Base-by-base conservation (phyloP, 371 early-diverging fungal species). In the Apophysomyces sp. region DNA sequence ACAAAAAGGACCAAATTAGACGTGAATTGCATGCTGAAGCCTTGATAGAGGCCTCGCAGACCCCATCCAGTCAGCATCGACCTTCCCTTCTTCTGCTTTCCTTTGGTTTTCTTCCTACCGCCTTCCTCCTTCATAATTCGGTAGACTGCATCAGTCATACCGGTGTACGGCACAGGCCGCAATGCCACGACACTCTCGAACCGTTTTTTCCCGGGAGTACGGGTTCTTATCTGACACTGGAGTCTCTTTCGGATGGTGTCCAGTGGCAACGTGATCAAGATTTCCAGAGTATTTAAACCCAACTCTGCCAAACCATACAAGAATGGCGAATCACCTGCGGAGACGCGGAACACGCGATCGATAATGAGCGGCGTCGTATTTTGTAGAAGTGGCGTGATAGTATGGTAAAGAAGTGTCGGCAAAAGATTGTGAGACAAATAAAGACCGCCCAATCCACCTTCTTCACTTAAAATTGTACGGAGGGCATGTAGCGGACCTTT, bases 41-140 rank as follows among this genome's bases (percentile, higher is more conserved):
- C 94, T 52, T 88, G 87, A 63, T 94, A 95, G 56, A 95, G 68
- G 4, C 89, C 88, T 26, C 89, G 77, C 59, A 92, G 63, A 15
- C 78, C 86, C 90, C 85, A 88, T 13, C 71, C 73, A 21, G 72
- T 70, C 5, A 69, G 73, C 66, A 64, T 55, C 41, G 31, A 34
- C 53, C 36, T 54, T 55, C 29, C 51, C 31, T 32, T 56, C 31
- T 57, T 49, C 60, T 65, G 66, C 60, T 68, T 69, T 55, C 65
- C 56, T 52, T 66, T 51, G 15, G 30, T 40, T 52, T 62, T 60
- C 27, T 28, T 32, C 28, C 11, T 18, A 5, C 77, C 86, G 5
- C 94, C 96, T 71, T 97, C 98, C 74, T 98, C 97, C 28, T 82
- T 83, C 34, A 93, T 70, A 29, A 96, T 90, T 55, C 92, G 78